Evolutionary conservation across 345 rosid species (phyloP).

Genomic region (Physaria fendleri): DNA sequence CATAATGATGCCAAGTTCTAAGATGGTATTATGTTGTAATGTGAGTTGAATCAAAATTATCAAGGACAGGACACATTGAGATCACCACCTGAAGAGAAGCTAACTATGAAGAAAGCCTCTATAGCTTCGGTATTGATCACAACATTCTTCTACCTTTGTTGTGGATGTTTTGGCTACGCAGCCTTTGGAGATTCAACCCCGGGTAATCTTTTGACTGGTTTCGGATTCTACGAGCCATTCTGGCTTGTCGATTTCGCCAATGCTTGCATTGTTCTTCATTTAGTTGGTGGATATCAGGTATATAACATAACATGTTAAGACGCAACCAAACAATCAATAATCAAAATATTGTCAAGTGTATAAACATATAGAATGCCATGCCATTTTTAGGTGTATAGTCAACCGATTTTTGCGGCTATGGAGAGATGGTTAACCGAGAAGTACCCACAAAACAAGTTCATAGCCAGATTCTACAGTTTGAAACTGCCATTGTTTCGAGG

Average conservation of each 20-base stretch:
- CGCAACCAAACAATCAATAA: too few species aligned
- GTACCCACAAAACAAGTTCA: slow-evolving; percentile 39
- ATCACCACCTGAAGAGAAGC: slow-evolving; percentile 70
- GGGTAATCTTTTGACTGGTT: slow-evolving; percentile 69
- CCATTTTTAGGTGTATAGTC: slow-evolving; percentile 56
- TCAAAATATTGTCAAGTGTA: too few species aligned
- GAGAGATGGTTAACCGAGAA: slow-evolving; percentile 43
- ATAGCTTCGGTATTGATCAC: slow-evolving; percentile 37
- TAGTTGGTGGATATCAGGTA: slow-evolving; percentile 70
- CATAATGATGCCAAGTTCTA: not conserved
- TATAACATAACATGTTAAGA: slow-evolving; percentile 11
- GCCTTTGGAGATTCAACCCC: slow-evolving; percentile 78
- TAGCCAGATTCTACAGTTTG: slow-evolving; percentile 24
- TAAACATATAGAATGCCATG: not conserved
- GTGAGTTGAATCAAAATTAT: not conserved
- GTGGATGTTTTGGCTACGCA: slow-evolving; percentile 80
- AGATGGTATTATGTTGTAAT: too few species aligned
- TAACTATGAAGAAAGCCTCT: slow-evolving; percentile 82
- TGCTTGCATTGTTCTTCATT: slow-evolving; percentile 64
- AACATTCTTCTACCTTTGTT: slow-evolving; percentile 56
- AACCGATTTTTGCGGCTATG: slow-evolving; percentile 51
- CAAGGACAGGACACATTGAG: slow-evolving; percentile 53
- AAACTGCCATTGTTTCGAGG: slow-evolving; percentile 30
- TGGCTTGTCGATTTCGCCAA: slow-evolving; percentile 77
- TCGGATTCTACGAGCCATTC: slow-evolving; percentile 73